Evolutionary conservation across 169 alveolate species (phyloP).

Genomic region (Plasmodium vivax): DNA sequence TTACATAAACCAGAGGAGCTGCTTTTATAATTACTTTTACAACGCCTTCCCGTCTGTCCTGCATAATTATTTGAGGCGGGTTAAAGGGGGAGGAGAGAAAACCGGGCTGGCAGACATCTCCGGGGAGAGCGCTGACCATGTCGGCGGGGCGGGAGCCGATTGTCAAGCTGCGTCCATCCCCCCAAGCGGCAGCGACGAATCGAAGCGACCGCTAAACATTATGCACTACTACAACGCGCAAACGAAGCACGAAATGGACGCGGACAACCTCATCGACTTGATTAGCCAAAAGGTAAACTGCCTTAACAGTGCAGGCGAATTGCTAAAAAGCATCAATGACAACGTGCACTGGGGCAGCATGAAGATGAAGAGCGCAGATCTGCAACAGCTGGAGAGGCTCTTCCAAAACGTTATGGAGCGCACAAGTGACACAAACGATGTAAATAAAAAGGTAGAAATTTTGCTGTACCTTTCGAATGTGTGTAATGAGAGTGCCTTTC

Average conservation of each 20-base stretch:
- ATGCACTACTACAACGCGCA: conserved; percentile 39
- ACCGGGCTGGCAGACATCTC: neutral
- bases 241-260: conserved; percentile 19
- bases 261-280: neutral
- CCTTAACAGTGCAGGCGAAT: conserved; percentile 8
- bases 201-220: neutral
- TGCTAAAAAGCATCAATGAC: conserved; percentile 20
- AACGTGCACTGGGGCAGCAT: neutral
- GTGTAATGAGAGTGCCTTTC: conserved; percentile 10
- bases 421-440: conserved; percentile 42
- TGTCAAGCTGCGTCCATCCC: neutral
- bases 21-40: conserved; percentile 40
- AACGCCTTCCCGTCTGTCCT: conserved; percentile 50
- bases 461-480: conserved; percentile 22
- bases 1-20: conserved; percentile 31
- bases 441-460: conserved; percentile 62
- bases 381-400: neutral
- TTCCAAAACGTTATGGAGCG: conserved; percentile 22
- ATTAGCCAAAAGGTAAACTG: conserved; percentile 5
- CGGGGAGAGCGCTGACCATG: neutral
- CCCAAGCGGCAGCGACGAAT: neutral
- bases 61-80: conserved; percentile 25
- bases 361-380: neutral
- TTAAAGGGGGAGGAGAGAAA: neutral
- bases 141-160: neutral